Evolutionary conservation across 371 early-diverging fungal genomes (phyloP).

Genomic region (Batkoa obscura): DNA sequence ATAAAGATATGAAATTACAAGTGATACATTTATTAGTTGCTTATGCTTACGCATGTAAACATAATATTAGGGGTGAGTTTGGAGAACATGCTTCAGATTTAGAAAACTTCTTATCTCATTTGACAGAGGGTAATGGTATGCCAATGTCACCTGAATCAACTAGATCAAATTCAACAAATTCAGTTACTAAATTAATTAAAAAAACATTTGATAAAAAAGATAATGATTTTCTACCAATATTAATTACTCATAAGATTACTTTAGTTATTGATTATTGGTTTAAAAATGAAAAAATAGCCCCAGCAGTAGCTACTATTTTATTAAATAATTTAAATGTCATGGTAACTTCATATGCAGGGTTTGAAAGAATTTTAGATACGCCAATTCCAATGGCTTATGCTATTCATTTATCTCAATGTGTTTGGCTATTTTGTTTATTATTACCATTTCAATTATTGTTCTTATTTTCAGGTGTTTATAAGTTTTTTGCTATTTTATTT

Average conservation of each 20-base stretch:
- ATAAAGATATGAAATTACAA: slow-evolving; percentile 35
- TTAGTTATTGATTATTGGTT: neutral
- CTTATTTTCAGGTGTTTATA: neutral
- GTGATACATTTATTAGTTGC: slow-evolving; percentile 49
- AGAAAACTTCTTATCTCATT: slow-evolving; percentile 26
- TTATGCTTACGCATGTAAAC: slow-evolving; percentile 41
- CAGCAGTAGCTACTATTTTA: neutral
- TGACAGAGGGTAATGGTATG: neutral
- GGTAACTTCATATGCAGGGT: slow-evolving; percentile 19
- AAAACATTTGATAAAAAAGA: neutral
- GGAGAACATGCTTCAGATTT: slow-evolving; percentile 33
- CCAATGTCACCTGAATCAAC: neutral
- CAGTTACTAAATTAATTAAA: neutral
- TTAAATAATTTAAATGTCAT: neutral
- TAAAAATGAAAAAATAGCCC: neutral
- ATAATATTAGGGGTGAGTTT: slow-evolving; percentile 46
- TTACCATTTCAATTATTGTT: slow-evolving; percentile 22
- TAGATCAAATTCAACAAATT: neutral
- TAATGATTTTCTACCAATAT: neutral
- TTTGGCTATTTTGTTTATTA: slow-evolving; percentile 23
- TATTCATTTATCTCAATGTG: slow-evolving; percentile 28
- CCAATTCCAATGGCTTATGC: slow-evolving; percentile 52
- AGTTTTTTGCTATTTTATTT: neutral
- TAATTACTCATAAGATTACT: neutral
- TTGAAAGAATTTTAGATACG: slow-evolving; percentile 43